Evolutionary conservation across 2,329 filamentous ascomycete species (phyloP).

Genomic region (Pyrenochaeta sp.): DNA sequence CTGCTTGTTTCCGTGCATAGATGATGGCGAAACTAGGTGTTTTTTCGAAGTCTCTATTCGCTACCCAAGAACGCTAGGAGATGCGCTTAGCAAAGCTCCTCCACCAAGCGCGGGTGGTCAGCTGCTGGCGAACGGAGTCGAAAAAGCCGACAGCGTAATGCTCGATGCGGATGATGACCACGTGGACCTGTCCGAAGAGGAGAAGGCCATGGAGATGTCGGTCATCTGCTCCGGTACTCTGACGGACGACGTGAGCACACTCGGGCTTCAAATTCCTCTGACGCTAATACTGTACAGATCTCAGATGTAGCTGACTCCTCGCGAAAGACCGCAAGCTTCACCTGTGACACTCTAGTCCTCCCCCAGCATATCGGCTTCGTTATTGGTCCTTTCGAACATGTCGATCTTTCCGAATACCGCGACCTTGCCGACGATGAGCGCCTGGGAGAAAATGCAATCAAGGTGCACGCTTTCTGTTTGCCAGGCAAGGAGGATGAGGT

Average conservation of each 20-base stretch:
- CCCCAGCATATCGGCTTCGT: constrained; percentile 93
- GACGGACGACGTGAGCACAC: constrained; percentile 71
- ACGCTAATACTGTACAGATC: constrained; percentile 51
- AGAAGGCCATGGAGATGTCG: constrained; percentile 86
- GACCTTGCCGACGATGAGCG: constrained; percentile 92
- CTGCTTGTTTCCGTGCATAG: constrained; percentile 91
- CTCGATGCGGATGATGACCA: constrained; percentile 48
- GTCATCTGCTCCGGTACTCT: constrained; percentile 91
- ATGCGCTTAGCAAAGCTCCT: constrained; percentile 63
- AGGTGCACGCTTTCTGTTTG: constrained; percentile 90
- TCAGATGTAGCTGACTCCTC: constrained; percentile 77
- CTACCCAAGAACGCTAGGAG: constrained; percentile 84
- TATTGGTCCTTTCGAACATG: constrained; percentile 91
- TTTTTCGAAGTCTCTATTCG: constrained; percentile 90
- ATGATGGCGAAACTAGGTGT: constrained; percentile 81
- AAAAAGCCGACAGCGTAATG: constrained; percentile 45
- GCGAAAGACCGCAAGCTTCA: constrained; percentile 89
- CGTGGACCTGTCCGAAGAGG: constrained; percentile 71
- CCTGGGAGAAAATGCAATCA: constrained; percentile 85
- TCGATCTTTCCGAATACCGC: constrained; percentile 87
- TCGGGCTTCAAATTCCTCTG: background rate
- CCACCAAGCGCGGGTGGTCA: constrained; percentile 18
- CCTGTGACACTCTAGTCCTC: constrained; percentile 71
- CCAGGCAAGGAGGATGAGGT: constrained; percentile 84
- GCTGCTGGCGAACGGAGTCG: constrained; percentile 26